These are phyloP conservation scores for Phaeosphaeriaceae sp. DNA, from an alignment of 2,329 filamentous ascomycete genomes.

Conservation along the genomic window DNA sequence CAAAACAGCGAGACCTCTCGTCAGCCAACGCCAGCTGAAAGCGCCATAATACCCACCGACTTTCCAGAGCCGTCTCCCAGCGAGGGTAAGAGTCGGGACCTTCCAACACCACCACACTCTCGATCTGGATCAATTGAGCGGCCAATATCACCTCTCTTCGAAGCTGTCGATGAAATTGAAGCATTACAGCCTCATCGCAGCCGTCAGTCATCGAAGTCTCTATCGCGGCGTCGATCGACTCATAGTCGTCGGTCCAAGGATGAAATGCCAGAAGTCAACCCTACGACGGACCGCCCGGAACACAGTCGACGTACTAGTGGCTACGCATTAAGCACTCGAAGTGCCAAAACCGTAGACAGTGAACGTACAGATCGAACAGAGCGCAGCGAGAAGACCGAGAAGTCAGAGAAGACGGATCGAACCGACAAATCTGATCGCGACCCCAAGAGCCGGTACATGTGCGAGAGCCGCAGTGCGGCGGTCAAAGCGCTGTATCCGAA, in stretches of 20 bases:
- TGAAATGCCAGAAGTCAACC: conserved; percentile 29
- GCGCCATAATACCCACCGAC: conserved; percentile 29
- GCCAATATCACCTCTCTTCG: conserved; percentile 42
- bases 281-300: conserved; percentile 21
- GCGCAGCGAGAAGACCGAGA: conserved; percentile 15
- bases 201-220: conserved; percentile 25
- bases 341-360: conserved; percentile 26
- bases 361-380: conserved; percentile 28
- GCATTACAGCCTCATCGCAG: conserved; percentile 35
- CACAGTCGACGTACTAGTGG: conserved; percentile 37
- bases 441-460: conserved; percentile 38
- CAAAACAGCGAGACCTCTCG: conserved; percentile 18
- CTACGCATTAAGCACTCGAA: conserved; percentile 35
- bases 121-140: conserved; percentile 27
- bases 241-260: conserved; percentile 36
- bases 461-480: conserved; percentile 46
- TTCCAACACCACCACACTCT: conserved; percentile 36
- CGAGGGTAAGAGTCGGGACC: conserved; percentile 14
- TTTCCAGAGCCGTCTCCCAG: conserved; percentile 19
- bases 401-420: conserved; percentile 6
- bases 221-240: conserved; percentile 39
- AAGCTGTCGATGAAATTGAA: conserved; percentile 45
- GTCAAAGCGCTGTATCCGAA: conserved; percentile 49
- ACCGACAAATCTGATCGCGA: conserved; percentile 28
- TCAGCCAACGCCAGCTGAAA: conserved; percentile 25